phyloP scores from a whole-genome alignment of 176 grass and related monocot genomes.

The Eleusine indica region DNA sequence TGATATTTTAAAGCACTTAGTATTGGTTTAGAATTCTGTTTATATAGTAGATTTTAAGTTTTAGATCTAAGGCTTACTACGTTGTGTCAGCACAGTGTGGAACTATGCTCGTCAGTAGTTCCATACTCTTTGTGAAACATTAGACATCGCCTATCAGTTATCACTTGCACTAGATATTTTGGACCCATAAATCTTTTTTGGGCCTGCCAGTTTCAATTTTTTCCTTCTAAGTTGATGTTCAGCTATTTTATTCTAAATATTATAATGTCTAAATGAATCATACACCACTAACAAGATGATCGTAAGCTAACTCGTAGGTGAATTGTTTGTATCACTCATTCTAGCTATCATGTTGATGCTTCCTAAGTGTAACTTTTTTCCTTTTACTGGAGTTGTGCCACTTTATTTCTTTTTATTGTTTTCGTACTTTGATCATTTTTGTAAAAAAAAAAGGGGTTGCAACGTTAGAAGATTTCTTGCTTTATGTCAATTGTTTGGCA shows the following conservation, averaged over 20 bases:
- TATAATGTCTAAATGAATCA: background rate
- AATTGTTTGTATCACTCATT: background rate
- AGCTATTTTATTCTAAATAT: background rate
- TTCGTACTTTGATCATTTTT: background rate
- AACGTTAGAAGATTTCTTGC: background rate
- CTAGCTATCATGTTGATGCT: background rate
- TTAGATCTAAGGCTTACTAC: no score
- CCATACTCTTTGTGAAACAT: no score
- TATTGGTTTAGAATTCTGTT: no score
- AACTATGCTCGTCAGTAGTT: no score
- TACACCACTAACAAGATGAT: background rate
- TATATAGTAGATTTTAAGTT: no score
- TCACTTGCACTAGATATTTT: background rate
- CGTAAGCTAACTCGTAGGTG: background rate
- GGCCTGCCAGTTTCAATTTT: background rate
- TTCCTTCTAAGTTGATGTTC: background rate
- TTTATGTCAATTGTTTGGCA: background rate
- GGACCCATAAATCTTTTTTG: no score
- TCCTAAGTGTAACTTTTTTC: background rate
- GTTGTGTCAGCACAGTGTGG: no score
- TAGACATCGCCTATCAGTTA: background rate
- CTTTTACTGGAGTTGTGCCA: background rate
- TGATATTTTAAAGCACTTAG: background rate
- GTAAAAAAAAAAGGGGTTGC: background rate
- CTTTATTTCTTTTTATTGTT: slow-evolving; percentile 1